Evolutionary conservation across 2,329 filamentous ascomycete species (phyloP), one percentile per base, ranked within the genome.

Genomic region (Zymoseptoria crescenta): DNA sequence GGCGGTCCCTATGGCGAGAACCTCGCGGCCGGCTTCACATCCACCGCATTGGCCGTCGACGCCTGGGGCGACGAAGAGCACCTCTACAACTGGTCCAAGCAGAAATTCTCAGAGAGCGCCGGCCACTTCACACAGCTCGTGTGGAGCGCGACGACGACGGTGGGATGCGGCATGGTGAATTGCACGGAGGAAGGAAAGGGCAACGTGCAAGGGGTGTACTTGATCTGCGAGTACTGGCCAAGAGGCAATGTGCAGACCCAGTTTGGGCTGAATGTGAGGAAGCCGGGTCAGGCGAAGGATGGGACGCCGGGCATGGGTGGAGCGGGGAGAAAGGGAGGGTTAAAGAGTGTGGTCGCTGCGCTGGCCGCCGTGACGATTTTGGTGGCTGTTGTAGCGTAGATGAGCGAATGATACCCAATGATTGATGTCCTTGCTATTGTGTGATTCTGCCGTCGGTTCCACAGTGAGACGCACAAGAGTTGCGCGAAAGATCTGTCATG

Each of bases 191-290:
- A 54, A 29, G 58, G 41, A 0, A 60, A 63, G 35, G 55, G 56
- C 30, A 67, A 64, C 19, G 65, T 64, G 10, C 54, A 66, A 3
- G 70, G 70, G 9, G 65, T 62, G 58, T 67, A 56, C 29, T 49
- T 73, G 24, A 72, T 76, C 0, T 76, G 74, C 65, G 73, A 75
- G 61, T 76, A 76, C 59, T 65, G 62, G 54, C 74, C 74, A 4
- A 56, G 65, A 3, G 74, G 74, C 0, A 76, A 76, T 55, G 68
- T 74, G 0, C 58, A 68, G 19, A 73, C 72, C 1, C 55, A 67
- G 20, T 76, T 74, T 59, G 58, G 55, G 13, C 54, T 67, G 4
- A 74, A 76, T 59, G 74, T 76, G 4, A 50, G 51, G 5, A 69
- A 69, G 57, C 45, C 64, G 21, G 68, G 67, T 2, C 13, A 13